A percentile compares a stretch with the other conserved stretches of the same genome.
These are phyloP conservation scores for Picochlorum sp. DNA, from an alignment of 139 green algal species.

Conservation along the genomic window DNA sequence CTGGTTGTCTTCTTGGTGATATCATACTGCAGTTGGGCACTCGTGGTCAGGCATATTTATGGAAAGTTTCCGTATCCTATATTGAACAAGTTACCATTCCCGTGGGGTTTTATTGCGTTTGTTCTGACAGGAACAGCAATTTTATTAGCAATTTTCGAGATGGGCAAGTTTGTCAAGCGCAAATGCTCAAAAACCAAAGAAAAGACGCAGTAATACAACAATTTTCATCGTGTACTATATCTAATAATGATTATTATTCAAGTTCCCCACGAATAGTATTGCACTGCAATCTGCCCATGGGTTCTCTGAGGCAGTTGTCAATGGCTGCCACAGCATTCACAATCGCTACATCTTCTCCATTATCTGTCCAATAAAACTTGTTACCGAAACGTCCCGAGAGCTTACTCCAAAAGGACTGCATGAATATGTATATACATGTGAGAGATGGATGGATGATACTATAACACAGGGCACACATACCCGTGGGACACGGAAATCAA, in stretches of 20 bases:
- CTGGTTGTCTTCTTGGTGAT: slow-evolving; percentile 24
- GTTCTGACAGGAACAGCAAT: slow-evolving; percentile 11
- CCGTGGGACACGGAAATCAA: slow-evolving; percentile 85
- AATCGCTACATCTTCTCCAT: slow-evolving; percentile 75
- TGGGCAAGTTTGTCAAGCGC: slow-evolving; percentile 28
- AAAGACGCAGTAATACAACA: not conserved
- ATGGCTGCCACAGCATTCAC: slow-evolving; percentile 64
- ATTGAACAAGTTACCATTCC: slow-evolving; percentile 50
- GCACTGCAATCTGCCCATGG: slow-evolving; percentile 21
- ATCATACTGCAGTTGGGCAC: slow-evolving; percentile 29
- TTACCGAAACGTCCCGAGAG: slow-evolving; percentile 90
- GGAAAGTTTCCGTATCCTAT: slow-evolving; percentile 59
- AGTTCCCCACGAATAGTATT: slow-evolving; percentile 21
- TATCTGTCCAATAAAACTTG: slow-evolving; percentile 91
- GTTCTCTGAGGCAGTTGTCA: slow-evolving; percentile 29
- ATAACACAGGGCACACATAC: not conserved
- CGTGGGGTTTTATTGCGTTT: slow-evolving; percentile 22
- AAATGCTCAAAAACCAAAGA: not conserved
- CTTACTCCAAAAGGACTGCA: slow-evolving; percentile 76
- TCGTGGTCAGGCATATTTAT: slow-evolving; percentile 28
- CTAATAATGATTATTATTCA: slow-evolving; percentile 12
- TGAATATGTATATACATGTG: no score
- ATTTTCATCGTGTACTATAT: not conserved
- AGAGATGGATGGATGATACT: not conserved
- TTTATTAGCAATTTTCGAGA: slow-evolving; percentile 20